phyloP scores from a whole-genome alignment of 495 filamentous ascomycete species.

The Talaromyces stipitatus region DNA sequence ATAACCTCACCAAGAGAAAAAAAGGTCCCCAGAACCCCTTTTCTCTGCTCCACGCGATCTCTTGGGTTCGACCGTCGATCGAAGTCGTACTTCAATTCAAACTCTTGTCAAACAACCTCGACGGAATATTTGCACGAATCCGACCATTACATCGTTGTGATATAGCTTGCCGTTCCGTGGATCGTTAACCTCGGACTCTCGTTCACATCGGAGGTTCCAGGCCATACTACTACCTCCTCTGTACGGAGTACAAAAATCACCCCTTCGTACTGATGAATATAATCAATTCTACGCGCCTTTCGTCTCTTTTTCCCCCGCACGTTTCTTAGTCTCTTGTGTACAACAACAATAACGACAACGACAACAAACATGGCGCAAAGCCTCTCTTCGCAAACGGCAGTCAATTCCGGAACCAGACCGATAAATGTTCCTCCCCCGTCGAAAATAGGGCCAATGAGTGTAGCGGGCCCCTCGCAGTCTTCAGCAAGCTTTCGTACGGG shows the following conservation, averaged over 20 bases:
- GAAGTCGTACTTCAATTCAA: not conserved
- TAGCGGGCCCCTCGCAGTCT: constrained; percentile 1
- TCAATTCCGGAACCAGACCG: constrained; percentile 2
- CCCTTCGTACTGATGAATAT: not conserved
- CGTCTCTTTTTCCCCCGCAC: not conserved
- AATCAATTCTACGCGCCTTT: not conserved
- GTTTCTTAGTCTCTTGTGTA: not conserved
- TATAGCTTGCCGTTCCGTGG: not conserved
- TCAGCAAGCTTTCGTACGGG: constrained; percentile 30
- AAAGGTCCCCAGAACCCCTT: not conserved
- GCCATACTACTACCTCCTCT: too few relatives aligned
- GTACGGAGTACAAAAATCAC: not conserved
- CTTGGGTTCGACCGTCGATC: not conserved
- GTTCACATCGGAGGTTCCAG: too few relatives aligned
- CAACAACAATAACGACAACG: too few relatives aligned
- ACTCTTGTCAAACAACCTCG: not conserved
- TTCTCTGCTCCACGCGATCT: not conserved
- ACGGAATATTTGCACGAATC: not conserved
- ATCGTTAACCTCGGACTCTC: not conserved
- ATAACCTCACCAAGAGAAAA: not conserved
- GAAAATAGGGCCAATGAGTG: not conserved
- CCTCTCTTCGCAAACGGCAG: not conserved
- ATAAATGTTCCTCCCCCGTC: not conserved
- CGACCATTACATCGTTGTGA: not conserved
- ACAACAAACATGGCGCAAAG: constrained; percentile 5